Evolutionary conservation across 371 early-diverging fungal genomes (phyloP).

Genomic region (Coemansia sp.): DNA sequence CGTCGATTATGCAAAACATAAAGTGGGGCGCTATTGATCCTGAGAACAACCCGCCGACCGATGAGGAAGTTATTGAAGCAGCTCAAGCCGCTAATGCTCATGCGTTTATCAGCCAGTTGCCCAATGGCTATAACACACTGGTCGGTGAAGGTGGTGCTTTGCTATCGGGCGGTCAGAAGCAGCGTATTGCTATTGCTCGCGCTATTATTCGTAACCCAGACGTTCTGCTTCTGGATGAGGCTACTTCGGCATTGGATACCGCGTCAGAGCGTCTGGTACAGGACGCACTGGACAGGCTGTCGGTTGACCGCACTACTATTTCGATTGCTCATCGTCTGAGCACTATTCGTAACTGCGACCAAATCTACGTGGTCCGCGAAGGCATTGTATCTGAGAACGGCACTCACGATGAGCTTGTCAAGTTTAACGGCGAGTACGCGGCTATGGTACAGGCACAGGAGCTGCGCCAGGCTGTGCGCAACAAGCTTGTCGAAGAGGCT

Average conservation of each 20-base stretch:
- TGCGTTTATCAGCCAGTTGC: constrained; percentile 51
- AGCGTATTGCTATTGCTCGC: constrained; percentile 65
- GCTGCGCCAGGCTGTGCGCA: constrained; percentile 33
- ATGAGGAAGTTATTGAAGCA: constrained; percentile 54
- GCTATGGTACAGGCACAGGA: constrained; percentile 45
- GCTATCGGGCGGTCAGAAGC: constrained; percentile 87
- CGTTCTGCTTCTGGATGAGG: constrained; percentile 94
- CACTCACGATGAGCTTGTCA: constrained; percentile 52
- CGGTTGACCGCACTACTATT: constrained; percentile 76
- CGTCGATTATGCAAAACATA: constrained; percentile 57
- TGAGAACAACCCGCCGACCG: constrained; percentile 44
- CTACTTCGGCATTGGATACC: constrained; percentile 92
- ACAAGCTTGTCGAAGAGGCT: constrained; percentile 8
- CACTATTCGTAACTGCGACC: constrained; percentile 62
- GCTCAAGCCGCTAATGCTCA: no score
- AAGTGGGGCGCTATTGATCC: constrained; percentile 45
- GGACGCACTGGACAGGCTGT: constrained; percentile 79
- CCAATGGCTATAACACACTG: constrained; percentile 72
- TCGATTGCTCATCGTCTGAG: constrained; percentile 84
- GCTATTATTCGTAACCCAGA: constrained; percentile 67
- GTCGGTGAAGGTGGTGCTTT: constrained; percentile 78
- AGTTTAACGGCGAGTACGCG: constrained; percentile 31
- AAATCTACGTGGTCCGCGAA: constrained; percentile 41
- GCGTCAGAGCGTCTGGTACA: constrained; percentile 90
- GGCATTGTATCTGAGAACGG: constrained; percentile 52